These are phyloP conservation scores for Talaromyces piceae DNA, from an alignment of 2,329 filamentous ascomycete genomes.

Conservation along the genomic window DNA sequence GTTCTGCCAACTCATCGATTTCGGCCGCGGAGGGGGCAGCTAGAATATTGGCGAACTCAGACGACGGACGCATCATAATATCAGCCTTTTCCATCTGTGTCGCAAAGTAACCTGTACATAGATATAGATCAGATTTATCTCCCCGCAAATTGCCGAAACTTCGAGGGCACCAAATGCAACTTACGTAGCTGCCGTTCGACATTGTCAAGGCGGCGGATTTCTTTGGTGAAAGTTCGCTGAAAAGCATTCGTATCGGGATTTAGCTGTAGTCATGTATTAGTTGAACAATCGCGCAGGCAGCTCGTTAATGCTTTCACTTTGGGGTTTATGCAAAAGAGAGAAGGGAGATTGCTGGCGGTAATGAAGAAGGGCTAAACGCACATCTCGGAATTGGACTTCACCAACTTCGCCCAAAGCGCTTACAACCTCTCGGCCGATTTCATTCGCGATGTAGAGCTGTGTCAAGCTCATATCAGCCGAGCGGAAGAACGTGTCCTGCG, in stretches of 20 bases:
- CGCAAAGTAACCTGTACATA: slow-evolving; percentile 72
- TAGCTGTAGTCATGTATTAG: slow-evolving; percentile 51
- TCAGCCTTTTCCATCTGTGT: slow-evolving; percentile 88
- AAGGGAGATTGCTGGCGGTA: too few relatives aligned
- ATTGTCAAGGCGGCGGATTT: slow-evolving; percentile 95
- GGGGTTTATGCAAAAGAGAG: too few relatives aligned
- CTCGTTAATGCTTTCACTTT: slow-evolving; percentile 4
- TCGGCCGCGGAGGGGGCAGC: slow-evolving; percentile 85
- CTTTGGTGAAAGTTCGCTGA: slow-evolving; percentile 93
- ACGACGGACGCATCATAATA: slow-evolving; percentile 80
- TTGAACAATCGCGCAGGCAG: too few relatives aligned
- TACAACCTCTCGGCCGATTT: slow-evolving; percentile 96
- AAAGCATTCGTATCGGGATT: slow-evolving; percentile 91
- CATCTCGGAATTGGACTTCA: slow-evolving; percentile 94
- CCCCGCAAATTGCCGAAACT: not conserved
- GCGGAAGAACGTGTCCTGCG: slow-evolving; percentile 93
- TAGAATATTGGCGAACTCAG: slow-evolving; percentile 80
- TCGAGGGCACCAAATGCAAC: slow-evolving; percentile 29
- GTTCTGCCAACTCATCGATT: slow-evolving; percentile 91
- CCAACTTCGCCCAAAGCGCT: slow-evolving; percentile 94
- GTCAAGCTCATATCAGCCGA: slow-evolving; percentile 99
- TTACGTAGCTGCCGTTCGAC: slow-evolving; percentile 93
- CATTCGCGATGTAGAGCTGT: slow-evolving; percentile 98
- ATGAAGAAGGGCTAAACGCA: slow-evolving; percentile 46
- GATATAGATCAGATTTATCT: not conserved